A percentile compares a stretch with the other conserved stretches of the same genome.
phyloP scores from a whole-genome alignment of 2,329 filamentous ascomycete species.

The Aspergillus brasiliensis region DNA sequence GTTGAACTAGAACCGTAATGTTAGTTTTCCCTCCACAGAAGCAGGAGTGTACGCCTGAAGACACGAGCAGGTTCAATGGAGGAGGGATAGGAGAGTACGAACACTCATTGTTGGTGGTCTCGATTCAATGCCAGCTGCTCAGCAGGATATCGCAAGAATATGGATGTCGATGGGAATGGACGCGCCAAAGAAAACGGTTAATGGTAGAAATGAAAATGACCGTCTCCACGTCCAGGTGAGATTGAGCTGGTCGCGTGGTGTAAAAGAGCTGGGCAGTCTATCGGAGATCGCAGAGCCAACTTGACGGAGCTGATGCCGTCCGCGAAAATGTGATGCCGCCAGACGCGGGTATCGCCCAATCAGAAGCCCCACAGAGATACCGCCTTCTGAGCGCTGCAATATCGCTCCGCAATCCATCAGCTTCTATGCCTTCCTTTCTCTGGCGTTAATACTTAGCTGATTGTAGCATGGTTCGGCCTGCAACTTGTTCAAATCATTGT shows the following conservation, averaged over 20 bases:
- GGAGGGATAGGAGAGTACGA: conserved; percentile 15
- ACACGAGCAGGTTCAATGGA: conserved; percentile 22
- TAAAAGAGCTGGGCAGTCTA: conserved; percentile 2
- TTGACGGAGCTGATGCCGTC: conserved; percentile 11
- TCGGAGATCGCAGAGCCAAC: conserved; percentile 13
- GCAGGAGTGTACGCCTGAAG: not conserved
- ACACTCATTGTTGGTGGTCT: conserved; percentile 36
- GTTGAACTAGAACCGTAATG: conserved; percentile 64
- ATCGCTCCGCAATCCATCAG: not conserved
- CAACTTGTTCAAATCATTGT: no score
- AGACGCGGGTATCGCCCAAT: conserved; percentile 28
- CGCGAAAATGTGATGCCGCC: conserved; percentile 41
- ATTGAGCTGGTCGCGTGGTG: conserved; percentile 11
- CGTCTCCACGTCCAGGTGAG: not conserved
- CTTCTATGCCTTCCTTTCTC: not conserved
- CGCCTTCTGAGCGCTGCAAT: conserved; percentile 25
- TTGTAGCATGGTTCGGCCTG: no score
- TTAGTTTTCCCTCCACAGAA: not conserved
- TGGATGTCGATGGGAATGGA: not conserved
- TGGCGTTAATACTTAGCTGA: not conserved
- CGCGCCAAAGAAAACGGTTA: not conserved
- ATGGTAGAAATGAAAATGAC: not conserved
- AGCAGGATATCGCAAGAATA: conserved; percentile 1
- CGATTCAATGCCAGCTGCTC: conserved; percentile 8
- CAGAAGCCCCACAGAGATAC: conserved; percentile 18